Base-by-base conservation (phyloP, 495 filamentous ascomycete genomes). In the Glonium stellatum region DNA sequence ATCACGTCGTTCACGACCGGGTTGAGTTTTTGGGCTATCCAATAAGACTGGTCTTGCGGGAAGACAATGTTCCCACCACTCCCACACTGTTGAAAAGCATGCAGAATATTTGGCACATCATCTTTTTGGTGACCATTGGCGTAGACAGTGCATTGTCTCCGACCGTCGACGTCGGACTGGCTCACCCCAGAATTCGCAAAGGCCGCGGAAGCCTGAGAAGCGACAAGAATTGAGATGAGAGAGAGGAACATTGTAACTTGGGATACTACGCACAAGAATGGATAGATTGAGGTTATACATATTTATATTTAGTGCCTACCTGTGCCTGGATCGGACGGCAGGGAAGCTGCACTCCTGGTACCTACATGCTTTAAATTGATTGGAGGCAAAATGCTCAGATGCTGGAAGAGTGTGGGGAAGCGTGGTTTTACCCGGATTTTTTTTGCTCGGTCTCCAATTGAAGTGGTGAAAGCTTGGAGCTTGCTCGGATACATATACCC, bases 11-110 rank as follows among this genome's bases (percentile, higher is more conserved):
- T 79, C 12, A 68, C 50, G 0, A 78, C 68, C 3, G 79, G 78
- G 54, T 83, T 78, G 54, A 82, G 64, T 36, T 70, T 73, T 9
- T 72, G 70, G 9, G 67, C 75, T 60, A 83, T 82, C 71, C 71
- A 76, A 67, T 81, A 84, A 4, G 67, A 72, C 39, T 79, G 68
- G 10, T 72, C 75, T 60, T 77, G 73, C 0, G 77, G 79, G 56
- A 83, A 82, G 27, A 84, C 68, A 36, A 83, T 71, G 1, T 66
- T 82, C 34, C 80, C 79, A 0, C 77, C 76, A 60, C 78, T 70
- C 35, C 74, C 75, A 52, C 80, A 84, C 12, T 77, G 67, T 9
- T 70, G 47, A 62, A 82, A 82, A 11, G 80, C 79, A 27, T 74
- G 34, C 12, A 79, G 61, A 27, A 82, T 79, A 42, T 77, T 78